Percentiles rank a stretch among this genome's conserved stretches.
phyloP scores from a whole-genome alignment of 2,329 filamentous ascomycete species.

The Cladosporium sp. region DNA sequence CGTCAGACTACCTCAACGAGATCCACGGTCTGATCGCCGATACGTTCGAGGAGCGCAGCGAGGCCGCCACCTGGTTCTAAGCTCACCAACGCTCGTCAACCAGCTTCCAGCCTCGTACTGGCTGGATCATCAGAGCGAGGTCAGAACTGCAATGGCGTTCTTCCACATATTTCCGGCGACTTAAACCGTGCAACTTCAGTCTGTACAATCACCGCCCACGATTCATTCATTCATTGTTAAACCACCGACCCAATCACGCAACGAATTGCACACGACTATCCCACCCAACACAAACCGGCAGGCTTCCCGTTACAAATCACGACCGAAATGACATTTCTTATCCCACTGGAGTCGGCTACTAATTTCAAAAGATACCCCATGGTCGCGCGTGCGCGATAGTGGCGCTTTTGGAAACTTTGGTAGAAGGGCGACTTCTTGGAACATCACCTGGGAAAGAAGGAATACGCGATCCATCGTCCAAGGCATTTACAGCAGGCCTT shows the following conservation, averaged over 20 bases:
- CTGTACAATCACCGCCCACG: constrained; percentile 12
- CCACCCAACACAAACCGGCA: not conserved
- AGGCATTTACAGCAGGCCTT: not conserved
- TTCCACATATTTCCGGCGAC: not conserved
- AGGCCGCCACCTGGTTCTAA: constrained; percentile 10
- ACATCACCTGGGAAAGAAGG: not conserved
- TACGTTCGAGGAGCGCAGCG: constrained; percentile 22
- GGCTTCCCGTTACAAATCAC: constrained; percentile 5
- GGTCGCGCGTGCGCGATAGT: constrained; percentile 13
- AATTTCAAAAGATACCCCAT: not conserved
- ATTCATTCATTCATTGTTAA: constrained; percentile 8
- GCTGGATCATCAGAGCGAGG: not conserved
- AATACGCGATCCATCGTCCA: not conserved
- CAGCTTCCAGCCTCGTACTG: not conserved
- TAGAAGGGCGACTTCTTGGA: not conserved
- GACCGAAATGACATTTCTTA: constrained; percentile 8
- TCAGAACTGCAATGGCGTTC: not conserved
- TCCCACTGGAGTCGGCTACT: not conserved
- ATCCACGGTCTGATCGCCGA: constrained; percentile 65
- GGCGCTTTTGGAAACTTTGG: not conserved
- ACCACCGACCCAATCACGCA: constrained; percentile 7
- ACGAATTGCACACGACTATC: constrained; percentile 7
- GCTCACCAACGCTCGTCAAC: not conserved
- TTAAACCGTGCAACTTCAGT: not conserved
- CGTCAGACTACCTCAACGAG: constrained; percentile 79